Conservation (phyloP, 495 filamentous ascomycete species). For the Lophiostoma macrostomum region DNA sequence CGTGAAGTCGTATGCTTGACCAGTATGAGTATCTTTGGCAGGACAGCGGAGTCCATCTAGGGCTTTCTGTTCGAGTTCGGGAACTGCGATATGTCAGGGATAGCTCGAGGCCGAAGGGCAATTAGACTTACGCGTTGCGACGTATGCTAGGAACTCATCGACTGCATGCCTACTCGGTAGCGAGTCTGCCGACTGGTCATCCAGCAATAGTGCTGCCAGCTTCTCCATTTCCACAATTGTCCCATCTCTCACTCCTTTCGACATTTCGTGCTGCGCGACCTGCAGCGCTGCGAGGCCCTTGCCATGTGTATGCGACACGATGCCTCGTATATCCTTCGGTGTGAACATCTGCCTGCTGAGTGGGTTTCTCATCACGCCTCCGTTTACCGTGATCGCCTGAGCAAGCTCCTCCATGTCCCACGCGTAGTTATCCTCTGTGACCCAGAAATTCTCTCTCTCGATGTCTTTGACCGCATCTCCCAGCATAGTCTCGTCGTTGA, state of each 20-base stretch:
- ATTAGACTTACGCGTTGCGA: slow-evolving; percentile 35
- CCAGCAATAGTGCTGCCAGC: slow-evolving; percentile 37
- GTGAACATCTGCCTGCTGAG: slow-evolving; percentile 35
- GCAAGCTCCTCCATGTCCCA: slow-evolving; percentile 37
- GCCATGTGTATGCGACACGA: slow-evolving; percentile 26
- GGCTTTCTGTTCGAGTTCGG: slow-evolving; percentile 39
- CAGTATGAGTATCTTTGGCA: slow-evolving; percentile 42
- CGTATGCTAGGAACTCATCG: slow-evolving; percentile 42
- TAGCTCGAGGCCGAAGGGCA: neutral
- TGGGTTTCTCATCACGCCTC: slow-evolving; percentile 35
- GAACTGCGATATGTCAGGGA: slow-evolving; percentile 26
- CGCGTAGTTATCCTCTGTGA: slow-evolving; percentile 33
- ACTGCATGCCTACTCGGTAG: slow-evolving; percentile 36
- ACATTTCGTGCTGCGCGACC: slow-evolving; percentile 40
- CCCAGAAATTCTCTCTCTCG: slow-evolving; percentile 32
- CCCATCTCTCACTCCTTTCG: slow-evolving; percentile 38
- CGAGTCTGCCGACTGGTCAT: slow-evolving; percentile 37
- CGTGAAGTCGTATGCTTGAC: slow-evolving; percentile 40
- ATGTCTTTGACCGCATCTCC: slow-evolving; percentile 36
- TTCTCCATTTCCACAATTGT: slow-evolving; percentile 41
- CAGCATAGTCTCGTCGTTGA: slow-evolving; percentile 39
- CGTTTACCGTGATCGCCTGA: slow-evolving; percentile 27
- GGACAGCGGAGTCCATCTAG: slow-evolving; percentile 40
- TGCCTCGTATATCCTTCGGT: slow-evolving; percentile 32
- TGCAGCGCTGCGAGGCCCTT: slow-evolving; percentile 30